phyloP scores from a whole-genome alignment of 2,329 filamentous ascomycete species.

The Colletotrichum caudatum region DNA sequence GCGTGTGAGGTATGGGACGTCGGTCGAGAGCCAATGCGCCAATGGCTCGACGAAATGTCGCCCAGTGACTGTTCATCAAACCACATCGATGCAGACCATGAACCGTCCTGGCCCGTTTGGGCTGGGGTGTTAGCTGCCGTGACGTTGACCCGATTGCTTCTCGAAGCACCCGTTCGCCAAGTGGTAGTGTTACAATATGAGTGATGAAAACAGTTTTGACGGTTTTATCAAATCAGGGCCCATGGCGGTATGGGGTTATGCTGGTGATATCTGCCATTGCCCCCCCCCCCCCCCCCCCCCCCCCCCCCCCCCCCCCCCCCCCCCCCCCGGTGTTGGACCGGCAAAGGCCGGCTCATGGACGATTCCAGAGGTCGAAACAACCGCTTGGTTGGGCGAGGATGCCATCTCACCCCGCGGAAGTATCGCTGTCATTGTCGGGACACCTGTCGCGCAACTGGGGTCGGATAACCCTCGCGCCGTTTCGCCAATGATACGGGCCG shows the following conservation, averaged over 20 bases:
- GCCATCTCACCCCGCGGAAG: not conserved
- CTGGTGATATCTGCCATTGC: not conserved
- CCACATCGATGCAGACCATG: slow-evolving; percentile 22
- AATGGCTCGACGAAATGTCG: slow-evolving; percentile 3
- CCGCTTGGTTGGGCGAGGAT: not conserved
- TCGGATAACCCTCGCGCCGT: not conserved
- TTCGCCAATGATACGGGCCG: not conserved
- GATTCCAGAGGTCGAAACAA: not conserved
- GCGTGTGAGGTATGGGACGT: slow-evolving; percentile 10
- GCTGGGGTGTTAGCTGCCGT: slow-evolving; percentile 18
- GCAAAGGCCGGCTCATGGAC: not conserved
- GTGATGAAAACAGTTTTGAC: not conserved
- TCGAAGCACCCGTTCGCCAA: slow-evolving; percentile 7
- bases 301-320: not conserved
- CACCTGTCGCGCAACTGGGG: not conserved
- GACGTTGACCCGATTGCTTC: slow-evolving; percentile 5
- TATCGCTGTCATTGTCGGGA: not conserved
- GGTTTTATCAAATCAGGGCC: not conserved
- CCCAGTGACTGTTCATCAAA: slow-evolving; percentile 21
- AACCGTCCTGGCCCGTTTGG: slow-evolving; percentile 22
- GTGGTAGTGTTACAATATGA: slow-evolving; percentile 11
- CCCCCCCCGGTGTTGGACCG: not conserved
- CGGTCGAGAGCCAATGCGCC: slow-evolving; percentile 11
- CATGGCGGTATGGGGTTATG: not conserved
- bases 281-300: not conserved